Percentiles rank a stretch among this genome's conserved stretches.
Evolutionary conservation across 306 rosid genomes (phyloP).

Genomic region (Lagenaria siceraria): DNA sequence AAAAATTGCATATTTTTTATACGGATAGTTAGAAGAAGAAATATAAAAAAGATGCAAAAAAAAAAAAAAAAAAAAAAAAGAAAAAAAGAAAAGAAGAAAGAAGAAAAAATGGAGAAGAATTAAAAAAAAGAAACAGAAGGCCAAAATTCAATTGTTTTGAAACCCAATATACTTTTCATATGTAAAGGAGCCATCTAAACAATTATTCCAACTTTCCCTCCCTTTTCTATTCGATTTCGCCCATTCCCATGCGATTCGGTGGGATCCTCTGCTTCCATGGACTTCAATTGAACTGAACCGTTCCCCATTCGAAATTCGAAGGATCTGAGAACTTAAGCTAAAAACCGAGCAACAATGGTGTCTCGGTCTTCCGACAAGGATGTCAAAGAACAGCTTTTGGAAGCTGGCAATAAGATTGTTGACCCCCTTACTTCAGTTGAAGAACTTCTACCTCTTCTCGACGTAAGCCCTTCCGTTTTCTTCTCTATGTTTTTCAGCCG

Average conservation of each 20-base stretch:
- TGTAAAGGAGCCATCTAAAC: too few species aligned
- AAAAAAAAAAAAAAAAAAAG: too few species aligned
- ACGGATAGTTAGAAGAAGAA: too few species aligned
- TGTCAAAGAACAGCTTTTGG: conserved; percentile 47
- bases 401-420: conserved; percentile 57
- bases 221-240: background rate
- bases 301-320: conserved; percentile 11
- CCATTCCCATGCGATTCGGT: conserved; percentile 15
- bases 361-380: conserved; percentile 33
- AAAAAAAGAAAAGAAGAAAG: too few species aligned
- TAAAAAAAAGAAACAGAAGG: too few species aligned
- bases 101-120: too few species aligned
- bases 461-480: conserved; percentile 30
- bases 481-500: too few species aligned
- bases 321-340: conserved; percentile 33
- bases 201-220: conserved; percentile 10
- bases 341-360: conserved; percentile 34
- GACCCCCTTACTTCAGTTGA: conserved; percentile 61
- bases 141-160: too few species aligned
- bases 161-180: too few species aligned
- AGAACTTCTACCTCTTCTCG: conserved; percentile 61
- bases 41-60: too few species aligned
- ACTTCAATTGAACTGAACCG: conserved; percentile 22
- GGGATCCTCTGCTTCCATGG: conserved; percentile 25
- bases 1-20: too few species aligned